These are phyloP conservation scores for Trichoderma guizhouense DNA, from an alignment of 2,329 filamentous ascomycete species.

Conservation along the genomic window DNA sequence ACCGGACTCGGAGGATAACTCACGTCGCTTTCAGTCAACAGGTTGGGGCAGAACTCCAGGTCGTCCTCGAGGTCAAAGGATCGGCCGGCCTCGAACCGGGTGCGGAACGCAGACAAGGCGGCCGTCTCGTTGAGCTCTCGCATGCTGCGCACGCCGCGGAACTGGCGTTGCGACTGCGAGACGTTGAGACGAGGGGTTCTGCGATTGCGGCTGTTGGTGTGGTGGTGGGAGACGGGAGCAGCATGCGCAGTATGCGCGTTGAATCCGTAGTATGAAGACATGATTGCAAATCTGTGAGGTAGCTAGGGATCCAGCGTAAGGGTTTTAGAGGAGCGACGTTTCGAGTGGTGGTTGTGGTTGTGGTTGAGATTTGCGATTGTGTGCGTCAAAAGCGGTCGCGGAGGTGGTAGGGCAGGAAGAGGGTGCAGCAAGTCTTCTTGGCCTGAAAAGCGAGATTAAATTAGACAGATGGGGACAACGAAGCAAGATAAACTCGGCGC, in stretches of 20 bases:
- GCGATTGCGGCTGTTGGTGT: conserved; percentile 70
- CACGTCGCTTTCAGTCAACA: conserved; percentile 93
- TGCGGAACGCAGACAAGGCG: conserved; percentile 73
- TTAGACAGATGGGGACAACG: conserved; percentile 18
- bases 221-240: conserved; percentile 64
- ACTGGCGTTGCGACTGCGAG: conserved; percentile 79
- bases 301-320: conserved; percentile 11
- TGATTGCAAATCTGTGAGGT: conserved; percentile 35
- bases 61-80: conserved; percentile 97
- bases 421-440: neutral
- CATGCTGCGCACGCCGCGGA: conserved; percentile 78
- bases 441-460: conserved; percentile 29
- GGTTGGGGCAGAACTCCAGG: conserved; percentile 87
- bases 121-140: conserved; percentile 82
- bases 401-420: neutral
- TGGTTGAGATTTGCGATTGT: neutral
- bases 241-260: conserved; percentile 57
- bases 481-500: neutral
- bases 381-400: neutral
- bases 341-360: neutral
- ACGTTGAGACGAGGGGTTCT: conserved; percentile 77
- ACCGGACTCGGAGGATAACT: conserved; percentile 36
- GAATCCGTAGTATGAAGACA: conserved; percentile 65
- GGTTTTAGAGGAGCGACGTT: neutral
- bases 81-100: conserved; percentile 83